A percentile compares a stretch with the other conserved stretches of the same genome.
These are phyloP conservation scores for Priceomyces haplophilus DNA, from an alignment of 805 yeast species.

Conservation along the genomic window DNA sequence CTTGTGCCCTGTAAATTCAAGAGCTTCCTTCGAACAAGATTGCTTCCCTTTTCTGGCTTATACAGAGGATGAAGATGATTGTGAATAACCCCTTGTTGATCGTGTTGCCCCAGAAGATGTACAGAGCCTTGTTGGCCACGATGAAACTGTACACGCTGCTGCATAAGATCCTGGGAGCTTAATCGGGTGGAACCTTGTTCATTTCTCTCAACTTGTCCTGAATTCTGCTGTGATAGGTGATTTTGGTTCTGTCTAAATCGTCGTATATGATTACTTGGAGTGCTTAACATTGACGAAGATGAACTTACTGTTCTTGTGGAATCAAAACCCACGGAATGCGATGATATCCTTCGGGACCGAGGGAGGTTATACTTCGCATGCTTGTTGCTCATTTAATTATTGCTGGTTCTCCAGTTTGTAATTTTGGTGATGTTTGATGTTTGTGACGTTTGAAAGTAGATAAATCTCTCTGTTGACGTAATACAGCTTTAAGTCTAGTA, in stretches of 20 bases:
- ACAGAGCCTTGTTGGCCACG: constrained; percentile 11
- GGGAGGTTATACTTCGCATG: constrained; percentile 13
- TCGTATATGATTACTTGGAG: constrained; percentile 41
- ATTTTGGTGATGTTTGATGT: no score
- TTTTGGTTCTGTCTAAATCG: constrained; percentile 22
- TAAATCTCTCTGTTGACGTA: no score
- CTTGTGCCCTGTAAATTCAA: constrained; percentile 39
- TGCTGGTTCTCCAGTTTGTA: background rate
- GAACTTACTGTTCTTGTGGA: constrained; percentile 35
- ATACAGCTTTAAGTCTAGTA: no score
- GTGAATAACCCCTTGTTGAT: constrained; percentile 5
- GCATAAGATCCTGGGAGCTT: background rate
- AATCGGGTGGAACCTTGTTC: constrained; percentile 2
- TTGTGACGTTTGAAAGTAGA: no score
- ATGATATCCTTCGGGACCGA: constrained; percentile 5
- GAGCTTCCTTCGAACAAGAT: constrained; percentile 33
- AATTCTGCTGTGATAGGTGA: constrained; percentile 11
- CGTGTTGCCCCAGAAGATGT: constrained; percentile 4
- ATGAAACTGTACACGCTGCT: constrained; percentile 7
- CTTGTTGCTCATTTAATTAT: constrained; percentile 2
- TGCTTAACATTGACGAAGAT: constrained; percentile 37
- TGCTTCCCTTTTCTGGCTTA: constrained; percentile 22
- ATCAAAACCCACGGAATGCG: constrained; percentile 11
- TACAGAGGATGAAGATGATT: constrained; percentile 1
- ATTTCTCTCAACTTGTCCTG: background rate